phyloP scores from a whole-genome alignment of 2,329 filamentous ascomycete species.

The Blastomyces emzantsi region DNA sequence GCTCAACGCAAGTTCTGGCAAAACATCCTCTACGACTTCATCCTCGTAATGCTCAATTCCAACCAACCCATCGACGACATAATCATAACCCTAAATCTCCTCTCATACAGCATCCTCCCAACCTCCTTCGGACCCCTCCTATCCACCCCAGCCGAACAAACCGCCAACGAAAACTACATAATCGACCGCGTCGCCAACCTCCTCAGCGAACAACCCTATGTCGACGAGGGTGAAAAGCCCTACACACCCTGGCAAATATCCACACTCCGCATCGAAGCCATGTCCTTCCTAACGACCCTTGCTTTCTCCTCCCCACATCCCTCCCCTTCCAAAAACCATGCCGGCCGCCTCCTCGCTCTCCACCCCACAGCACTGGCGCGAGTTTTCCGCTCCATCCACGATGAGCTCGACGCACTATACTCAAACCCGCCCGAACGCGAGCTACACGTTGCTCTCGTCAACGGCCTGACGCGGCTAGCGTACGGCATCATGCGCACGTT shows the following conservation, averaged over 20 bases:
- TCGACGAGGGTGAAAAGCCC: conserved; percentile 36
- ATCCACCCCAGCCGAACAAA: conserved; percentile 31
- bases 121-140: conserved; percentile 48
- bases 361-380: conserved; percentile 64
- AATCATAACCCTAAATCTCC: conserved; percentile 44
- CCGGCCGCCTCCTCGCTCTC: conserved; percentile 54
- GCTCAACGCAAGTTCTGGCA: conserved; percentile 46
- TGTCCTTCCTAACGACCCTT: conserved; percentile 36
- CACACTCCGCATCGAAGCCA: conserved; percentile 37
- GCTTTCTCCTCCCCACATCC: conserved; percentile 38
- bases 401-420: conserved; percentile 57
- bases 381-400: conserved; percentile 65
- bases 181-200: conserved; percentile 51
- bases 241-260: conserved; percentile 32
- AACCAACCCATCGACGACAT: conserved; percentile 51
- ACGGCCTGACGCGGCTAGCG: conserved; percentile 51
- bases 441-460: conserved; percentile 47
- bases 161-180: conserved; percentile 38
- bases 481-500: conserved; percentile 53
- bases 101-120: conserved; percentile 47
- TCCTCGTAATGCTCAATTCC: conserved; percentile 51
- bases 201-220: conserved; percentile 45
- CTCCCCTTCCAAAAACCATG: conserved; percentile 53
- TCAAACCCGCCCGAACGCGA: conserved; percentile 38
- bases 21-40: conserved; percentile 47